Evolutionary conservation across 2,329 filamentous ascomycete genomes (phyloP), one percentile per base, ranked within the genome.

Genomic region (Shiraia bambusicola): DNA sequence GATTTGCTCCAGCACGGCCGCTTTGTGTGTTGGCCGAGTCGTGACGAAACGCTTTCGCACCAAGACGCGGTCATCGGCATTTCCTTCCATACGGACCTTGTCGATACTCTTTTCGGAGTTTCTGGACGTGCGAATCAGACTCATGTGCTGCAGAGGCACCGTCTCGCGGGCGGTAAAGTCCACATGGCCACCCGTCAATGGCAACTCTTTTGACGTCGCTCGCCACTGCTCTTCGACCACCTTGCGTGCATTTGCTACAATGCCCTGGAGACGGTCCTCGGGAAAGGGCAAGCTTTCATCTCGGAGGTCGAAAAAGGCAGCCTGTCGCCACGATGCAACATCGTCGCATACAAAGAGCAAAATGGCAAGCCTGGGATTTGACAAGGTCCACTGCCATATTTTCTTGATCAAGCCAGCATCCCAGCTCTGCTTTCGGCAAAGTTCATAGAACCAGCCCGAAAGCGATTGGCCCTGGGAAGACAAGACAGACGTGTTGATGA

Each of bases 151-250:
- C 24, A 71, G 34, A 2, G 69, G 69, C 12, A 69, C 63, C 2
- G 58, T 65, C 39, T 71, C 66, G 2, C 65, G 61, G 11, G 56
- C 54, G 4, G 51, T 53, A 32, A 69, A 68, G 24, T 71, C 69
- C 6, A 68, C 59, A 33, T 71, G 69, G 12, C 40, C 40, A 12
- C 69, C 68, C 22, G 60, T 69, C 39, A 66, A 42, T 1, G 64
- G 58, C 22, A 71, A 49, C 34, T 71, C 66, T 38, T 69, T 69
- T 6, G 65, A 60, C 3, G 68, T 67, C 15, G 67, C 68, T 24
- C 65, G 63, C 69, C 69, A 71, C 36, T 71, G 69, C 39, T 65
- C 62, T 11, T 66, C 60, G n/a, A 70, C 59, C 5, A 69, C 59
- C 34, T 61, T 64, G n/a, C 56, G 59, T 14, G 68, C 59, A 44